Percentiles rank a stretch among this genome's conserved stretches.
These are phyloP conservation scores for Colletotrichum sp. DNA, from an alignment of 2,329 filamentous ascomycete genomes.

Conservation along the genomic window DNA sequence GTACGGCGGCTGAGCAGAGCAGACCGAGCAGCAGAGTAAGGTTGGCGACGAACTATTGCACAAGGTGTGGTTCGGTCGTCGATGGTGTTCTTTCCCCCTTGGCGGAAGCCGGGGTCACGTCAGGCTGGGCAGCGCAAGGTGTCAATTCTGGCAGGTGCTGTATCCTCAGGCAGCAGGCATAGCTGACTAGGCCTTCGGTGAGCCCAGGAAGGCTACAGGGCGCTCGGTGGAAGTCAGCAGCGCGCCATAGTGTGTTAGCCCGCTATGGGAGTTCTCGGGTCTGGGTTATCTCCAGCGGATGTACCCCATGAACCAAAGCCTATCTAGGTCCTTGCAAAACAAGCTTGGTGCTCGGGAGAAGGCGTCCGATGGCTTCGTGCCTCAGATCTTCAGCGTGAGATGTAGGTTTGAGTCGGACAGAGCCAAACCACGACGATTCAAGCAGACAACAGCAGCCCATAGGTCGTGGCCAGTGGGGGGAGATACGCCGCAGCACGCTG, in stretches of 20 bases:
- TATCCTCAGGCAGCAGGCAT: constrained; percentile 12
- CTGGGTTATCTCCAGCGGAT: neutral
- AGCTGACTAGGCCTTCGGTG: neutral
- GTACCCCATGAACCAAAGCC: neutral
- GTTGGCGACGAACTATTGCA: constrained; percentile 26
- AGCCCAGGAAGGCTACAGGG: neutral
- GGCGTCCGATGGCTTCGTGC: neutral
- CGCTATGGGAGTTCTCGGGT: neutral
- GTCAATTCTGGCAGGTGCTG: neutral
- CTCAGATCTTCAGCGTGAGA: neutral
- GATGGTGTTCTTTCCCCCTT: constrained; percentile 1
- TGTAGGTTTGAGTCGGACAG: neutral
- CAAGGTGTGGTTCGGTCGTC: neutral
- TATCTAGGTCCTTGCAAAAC: neutral
- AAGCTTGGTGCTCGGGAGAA: neutral
- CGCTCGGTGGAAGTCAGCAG: neutral
- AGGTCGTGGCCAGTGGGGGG: neutral
- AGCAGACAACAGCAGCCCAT: neutral
- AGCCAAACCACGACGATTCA: neutral
- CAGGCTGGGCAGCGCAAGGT: constrained; percentile 13
- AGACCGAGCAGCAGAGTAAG: constrained; percentile 16
- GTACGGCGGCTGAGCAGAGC: neutral
- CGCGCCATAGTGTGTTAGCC: neutral
- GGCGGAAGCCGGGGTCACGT: neutral
- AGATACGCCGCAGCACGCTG: neutral